Conservation (phyloP, 2,329 filamentous ascomycete species). For the Huntiella savannae region DNA sequence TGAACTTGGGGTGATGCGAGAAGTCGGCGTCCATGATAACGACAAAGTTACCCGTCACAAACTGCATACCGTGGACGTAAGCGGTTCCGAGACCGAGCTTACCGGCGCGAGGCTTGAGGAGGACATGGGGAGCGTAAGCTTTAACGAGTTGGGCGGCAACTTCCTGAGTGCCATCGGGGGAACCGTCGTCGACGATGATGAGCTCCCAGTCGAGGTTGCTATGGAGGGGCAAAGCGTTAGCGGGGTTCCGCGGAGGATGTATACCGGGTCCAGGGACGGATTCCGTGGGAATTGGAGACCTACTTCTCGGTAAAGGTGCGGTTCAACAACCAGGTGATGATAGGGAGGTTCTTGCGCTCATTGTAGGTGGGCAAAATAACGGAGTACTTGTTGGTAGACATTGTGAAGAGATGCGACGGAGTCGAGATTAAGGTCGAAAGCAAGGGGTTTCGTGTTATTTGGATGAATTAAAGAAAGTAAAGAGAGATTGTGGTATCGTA, state of each 20-base stretch:
- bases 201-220: constrained; percentile 94
- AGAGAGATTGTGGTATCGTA: neutral
- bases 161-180: constrained; percentile 83
- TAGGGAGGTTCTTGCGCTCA: constrained; percentile 89
- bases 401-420: constrained; percentile 16
- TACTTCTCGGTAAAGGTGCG: constrained; percentile 81
- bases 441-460: neutral
- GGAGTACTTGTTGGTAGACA: constrained; percentile 66
- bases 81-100: constrained; percentile 95
- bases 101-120: constrained; percentile 73
- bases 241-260: neutral
- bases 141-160: constrained; percentile 80
- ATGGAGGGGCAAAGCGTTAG: neutral
- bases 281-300: constrained; percentile 15
- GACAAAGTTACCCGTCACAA: constrained; percentile 78
- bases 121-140: constrained; percentile 60
- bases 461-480: no score
- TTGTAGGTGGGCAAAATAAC: constrained; percentile 97
- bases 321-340: constrained; percentile 86
- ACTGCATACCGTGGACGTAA: constrained; percentile 87
- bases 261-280: neutral
- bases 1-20: constrained; percentile 97
- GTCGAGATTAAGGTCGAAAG: neutral
- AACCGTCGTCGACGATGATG: constrained; percentile 95
- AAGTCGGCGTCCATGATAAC: constrained; percentile 99